Conservation (phyloP, 2,329 filamentous ascomycete genomes). For the Keithomyces neogunnii region DNA sequence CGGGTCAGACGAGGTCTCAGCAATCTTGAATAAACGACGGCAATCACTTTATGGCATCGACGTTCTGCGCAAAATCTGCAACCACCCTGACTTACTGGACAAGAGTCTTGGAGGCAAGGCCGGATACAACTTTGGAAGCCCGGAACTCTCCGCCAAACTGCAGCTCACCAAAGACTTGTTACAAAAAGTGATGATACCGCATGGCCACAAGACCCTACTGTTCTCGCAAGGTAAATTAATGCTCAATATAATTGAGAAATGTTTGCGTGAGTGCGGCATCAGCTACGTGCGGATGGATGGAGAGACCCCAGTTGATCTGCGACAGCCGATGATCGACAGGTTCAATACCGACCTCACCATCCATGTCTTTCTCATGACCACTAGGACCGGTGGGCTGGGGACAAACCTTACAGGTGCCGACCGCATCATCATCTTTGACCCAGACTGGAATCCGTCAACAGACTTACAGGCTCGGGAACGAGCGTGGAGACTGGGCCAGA, state of each 20-base stretch:
- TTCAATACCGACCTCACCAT: conserved; percentile 79
- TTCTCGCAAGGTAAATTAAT: conserved; percentile 94
- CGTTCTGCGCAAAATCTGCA: conserved; percentile 90
- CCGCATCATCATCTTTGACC: conserved; percentile 95
- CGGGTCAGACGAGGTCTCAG: conserved; percentile 73
- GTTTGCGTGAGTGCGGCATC: conserved; percentile 61
- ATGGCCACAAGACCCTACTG: conserved; percentile 85
- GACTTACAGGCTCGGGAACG: conserved; percentile 92
- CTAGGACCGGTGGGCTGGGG: conserved; percentile 88
- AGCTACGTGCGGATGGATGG: conserved; percentile 90
- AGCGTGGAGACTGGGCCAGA: conserved; percentile 93
- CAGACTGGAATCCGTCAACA: conserved; percentile 97
- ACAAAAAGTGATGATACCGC: conserved; percentile 72
- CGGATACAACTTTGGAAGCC: conserved; percentile 69
- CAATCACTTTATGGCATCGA: conserved; percentile 88
- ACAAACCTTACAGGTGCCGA: conserved; percentile 93
- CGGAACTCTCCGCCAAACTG: conserved; percentile 85
- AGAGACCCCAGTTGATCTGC: conserved; percentile 74
- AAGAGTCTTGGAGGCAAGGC: conserved; percentile 45
- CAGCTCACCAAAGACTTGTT: conserved; percentile 84
- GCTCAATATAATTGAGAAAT: conserved; percentile 86
- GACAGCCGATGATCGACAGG: conserved; percentile 83
- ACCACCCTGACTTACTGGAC: conserved; percentile 84
- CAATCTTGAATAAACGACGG: conserved; percentile 64
- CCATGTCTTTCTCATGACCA: conserved; percentile 87